These are phyloP conservation scores for Aciculosporium take DNA, from an alignment of 2,329 filamentous ascomycete genomes.

Conservation along the genomic window DNA sequence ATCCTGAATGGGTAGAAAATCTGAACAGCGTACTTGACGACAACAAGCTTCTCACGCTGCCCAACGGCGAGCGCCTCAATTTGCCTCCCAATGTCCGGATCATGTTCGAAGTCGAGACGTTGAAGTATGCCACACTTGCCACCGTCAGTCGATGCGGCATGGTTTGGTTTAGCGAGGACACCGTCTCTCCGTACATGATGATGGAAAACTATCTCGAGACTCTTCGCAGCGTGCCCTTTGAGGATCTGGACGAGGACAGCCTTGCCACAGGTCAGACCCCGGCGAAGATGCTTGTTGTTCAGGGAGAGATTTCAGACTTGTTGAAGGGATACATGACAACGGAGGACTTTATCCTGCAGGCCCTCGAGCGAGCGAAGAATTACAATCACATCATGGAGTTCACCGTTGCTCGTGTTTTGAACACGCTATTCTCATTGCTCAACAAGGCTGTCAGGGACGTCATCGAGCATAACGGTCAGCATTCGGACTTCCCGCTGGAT, in stretches of 20 bases:
- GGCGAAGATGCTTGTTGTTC: conserved; percentile 63
- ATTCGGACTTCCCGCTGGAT: conserved; percentile 85
- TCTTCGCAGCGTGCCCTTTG: conserved; percentile 70
- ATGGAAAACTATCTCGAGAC: conserved; percentile 79
- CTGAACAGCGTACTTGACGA: conserved; percentile 98
- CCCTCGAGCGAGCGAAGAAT: conserved; percentile 58
- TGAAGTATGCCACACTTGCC: conserved; percentile 93
- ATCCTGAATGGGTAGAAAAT: conserved; percentile 99
- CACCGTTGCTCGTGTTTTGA: conserved; percentile 77
- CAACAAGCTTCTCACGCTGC: conserved; percentile 92
- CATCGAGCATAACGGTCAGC: conserved; percentile 90
- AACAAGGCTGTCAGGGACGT: conserved; percentile 89
- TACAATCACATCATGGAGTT: conserved; percentile 99
- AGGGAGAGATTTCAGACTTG: conserved; percentile 66
- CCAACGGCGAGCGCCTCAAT: conserved; percentile 95
- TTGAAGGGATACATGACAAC: conserved; percentile 60
- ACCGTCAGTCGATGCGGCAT: conserved; percentile 99
- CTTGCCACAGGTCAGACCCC: conserved; percentile 62
- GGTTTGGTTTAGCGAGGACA: conserved; percentile 99
- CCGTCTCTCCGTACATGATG: conserved; percentile 85
- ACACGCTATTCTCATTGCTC: conserved; percentile 84
- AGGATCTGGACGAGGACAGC: conserved; percentile 89
- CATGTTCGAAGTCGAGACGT: conserved; percentile 98
- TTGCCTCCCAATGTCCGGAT: conserved; percentile 90
- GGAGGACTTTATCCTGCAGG: conserved; percentile 68